Percentiles rank a stretch among this genome's conserved stretches.
These are phyloP conservation scores for Claviceps sp. DNA, from an alignment of 2,329 filamentous ascomycete genomes.

Conservation along the genomic window DNA sequence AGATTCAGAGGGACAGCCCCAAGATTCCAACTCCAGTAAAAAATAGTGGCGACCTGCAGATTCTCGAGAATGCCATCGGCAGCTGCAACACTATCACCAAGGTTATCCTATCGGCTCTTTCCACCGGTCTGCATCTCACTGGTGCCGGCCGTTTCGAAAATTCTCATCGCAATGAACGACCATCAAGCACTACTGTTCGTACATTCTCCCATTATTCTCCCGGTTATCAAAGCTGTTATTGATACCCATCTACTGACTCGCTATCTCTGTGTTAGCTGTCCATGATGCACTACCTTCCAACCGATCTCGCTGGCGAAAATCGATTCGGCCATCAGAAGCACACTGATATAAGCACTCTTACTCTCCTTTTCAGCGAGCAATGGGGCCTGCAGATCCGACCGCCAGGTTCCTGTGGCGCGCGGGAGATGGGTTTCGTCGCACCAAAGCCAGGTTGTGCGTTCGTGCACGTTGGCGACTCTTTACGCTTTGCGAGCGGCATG, in stretches of 20 bases:
- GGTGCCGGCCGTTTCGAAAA: slow-evolving; percentile 35
- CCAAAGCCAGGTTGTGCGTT: slow-evolving; percentile 38
- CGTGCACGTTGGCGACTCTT: slow-evolving; percentile 45
- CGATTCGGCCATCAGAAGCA: slow-evolving; percentile 42
- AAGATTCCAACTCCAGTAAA: slow-evolving; percentile 33
- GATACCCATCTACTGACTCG: background rate
- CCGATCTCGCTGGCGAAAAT: slow-evolving; percentile 25
- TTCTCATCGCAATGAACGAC: slow-evolving; percentile 35
- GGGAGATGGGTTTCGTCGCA: slow-evolving; percentile 39
- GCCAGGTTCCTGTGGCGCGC: slow-evolving; percentile 25
- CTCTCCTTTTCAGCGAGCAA: slow-evolving; percentile 41
- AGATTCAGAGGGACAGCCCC: slow-evolving; percentile 33
- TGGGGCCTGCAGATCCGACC: slow-evolving; percentile 44
- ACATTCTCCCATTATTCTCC: background rate
- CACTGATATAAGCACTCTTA: slow-evolving; percentile 42
- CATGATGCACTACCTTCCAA: slow-evolving; percentile 41
- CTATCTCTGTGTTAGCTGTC: slow-evolving; percentile 18
- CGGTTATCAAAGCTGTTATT: background rate
- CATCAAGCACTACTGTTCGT: slow-evolving; percentile 29
- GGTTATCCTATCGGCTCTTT: slow-evolving; percentile 36
- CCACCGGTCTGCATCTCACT: slow-evolving; percentile 30
- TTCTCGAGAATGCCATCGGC: slow-evolving; percentile 36
- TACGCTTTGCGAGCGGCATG: slow-evolving; percentile 40
- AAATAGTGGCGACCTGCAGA: slow-evolving; percentile 31
- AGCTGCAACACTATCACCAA: slow-evolving; percentile 37